Conservation (phyloP, 257 asterid species). For the Gentiana macrophylla region DNA sequence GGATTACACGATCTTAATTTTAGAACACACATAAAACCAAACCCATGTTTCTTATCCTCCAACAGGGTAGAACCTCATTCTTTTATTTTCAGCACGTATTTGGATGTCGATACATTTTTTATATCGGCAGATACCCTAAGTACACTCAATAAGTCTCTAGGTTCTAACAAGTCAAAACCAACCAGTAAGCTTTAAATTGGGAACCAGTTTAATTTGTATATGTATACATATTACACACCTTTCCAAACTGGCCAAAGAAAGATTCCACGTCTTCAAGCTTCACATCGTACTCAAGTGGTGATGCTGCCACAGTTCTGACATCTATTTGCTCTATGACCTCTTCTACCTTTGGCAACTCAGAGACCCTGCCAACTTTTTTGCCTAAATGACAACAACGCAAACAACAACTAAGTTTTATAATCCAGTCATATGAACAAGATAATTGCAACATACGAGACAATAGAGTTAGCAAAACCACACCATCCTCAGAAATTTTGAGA, state of each 20-base stretch:
- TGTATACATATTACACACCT: constrained; percentile 26
- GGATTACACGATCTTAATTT: no score
- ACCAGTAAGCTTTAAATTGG: no score
- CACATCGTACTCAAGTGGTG: constrained; percentile 68
- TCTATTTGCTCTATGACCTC: constrained; percentile 77
- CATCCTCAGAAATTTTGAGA: constrained; percentile 82
- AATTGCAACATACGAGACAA: background rate
- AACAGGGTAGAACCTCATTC: no score
- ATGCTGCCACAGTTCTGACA: constrained; percentile 74
- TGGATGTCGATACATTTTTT: no score
- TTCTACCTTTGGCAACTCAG: constrained; percentile 66
- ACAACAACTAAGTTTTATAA: background rate
- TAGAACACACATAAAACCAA: no score
- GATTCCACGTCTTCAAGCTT: constrained; percentile 76
- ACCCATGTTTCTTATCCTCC: no score
- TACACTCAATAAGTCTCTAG: no score
- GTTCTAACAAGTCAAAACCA: no score
- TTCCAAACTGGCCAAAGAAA: constrained; percentile 53
- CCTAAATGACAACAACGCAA: constrained; percentile 29
- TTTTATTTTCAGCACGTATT: no score
- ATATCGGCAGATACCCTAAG: no score
- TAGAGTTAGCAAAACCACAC: constrained; percentile 25
- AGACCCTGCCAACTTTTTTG: constrained; percentile 60
- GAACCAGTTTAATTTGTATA: no score
- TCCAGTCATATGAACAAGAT: background rate